Conservation (phyloP, 768 basidiomycete species). For the Boletus insuetus region DNA sequence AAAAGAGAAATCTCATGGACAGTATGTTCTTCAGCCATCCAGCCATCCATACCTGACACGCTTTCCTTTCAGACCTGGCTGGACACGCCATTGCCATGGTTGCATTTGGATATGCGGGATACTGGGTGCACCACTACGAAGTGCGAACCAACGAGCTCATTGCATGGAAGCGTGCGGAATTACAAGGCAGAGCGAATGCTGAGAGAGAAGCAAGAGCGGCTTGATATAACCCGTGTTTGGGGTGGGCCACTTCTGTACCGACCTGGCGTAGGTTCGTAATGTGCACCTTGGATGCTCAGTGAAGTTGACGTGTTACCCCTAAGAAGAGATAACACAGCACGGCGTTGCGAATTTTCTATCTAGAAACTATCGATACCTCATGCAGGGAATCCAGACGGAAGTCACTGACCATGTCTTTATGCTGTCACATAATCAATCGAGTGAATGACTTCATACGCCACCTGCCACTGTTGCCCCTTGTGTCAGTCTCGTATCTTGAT, state of each 20-base stretch:
- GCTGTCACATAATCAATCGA: constrained; percentile 2
- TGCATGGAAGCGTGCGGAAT: constrained; percentile 58
- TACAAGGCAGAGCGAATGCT: constrained; percentile 45
- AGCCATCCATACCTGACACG: neutral
- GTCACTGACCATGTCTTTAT: neutral
- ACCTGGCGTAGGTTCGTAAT: constrained; percentile 24
- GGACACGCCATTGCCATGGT: constrained; percentile 70
- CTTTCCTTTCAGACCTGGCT: constrained; percentile 53
- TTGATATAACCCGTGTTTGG: constrained; percentile 11
- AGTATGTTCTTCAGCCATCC: constrained; percentile 52
- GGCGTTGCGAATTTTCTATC: constrained; percentile 11
- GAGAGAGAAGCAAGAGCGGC: constrained; percentile 14
- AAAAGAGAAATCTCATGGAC: constrained; percentile 72
- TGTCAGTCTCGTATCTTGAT: neutral
- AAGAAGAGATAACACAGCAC: constrained; percentile 9
- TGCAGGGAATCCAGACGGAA: neutral
- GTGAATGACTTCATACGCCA: neutral
- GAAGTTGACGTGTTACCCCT: constrained; percentile 5
- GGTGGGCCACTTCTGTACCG: neutral
- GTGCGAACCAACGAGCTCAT: constrained; percentile 57
- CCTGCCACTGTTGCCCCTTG: neutral
- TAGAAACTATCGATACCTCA: constrained; percentile 18
- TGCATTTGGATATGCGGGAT: constrained; percentile 70
- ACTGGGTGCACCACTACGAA: constrained; percentile 73
- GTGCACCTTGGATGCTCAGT: neutral